A percentile compares a stretch with the other conserved stretches of the same genome.
Evolutionary conservation across 2,329 filamentous ascomycete genomes (phyloP).

Genomic region (Thermochaetoides dissita): DNA sequence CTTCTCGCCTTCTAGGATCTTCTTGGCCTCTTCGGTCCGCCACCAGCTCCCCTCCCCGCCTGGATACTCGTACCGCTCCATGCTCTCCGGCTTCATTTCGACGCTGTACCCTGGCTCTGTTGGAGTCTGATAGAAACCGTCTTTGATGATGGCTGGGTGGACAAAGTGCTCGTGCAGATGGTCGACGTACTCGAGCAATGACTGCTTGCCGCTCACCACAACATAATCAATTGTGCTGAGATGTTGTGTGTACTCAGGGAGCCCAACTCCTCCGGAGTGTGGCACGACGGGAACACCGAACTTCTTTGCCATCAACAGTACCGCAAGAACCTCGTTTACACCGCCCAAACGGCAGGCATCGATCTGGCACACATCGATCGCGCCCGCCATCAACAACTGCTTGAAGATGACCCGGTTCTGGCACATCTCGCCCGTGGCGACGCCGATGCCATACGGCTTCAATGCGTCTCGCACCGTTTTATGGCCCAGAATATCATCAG

Average conservation of each 20-base stretch:
- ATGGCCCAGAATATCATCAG: conserved; percentile 81
- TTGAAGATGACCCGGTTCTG: conserved; percentile 93
- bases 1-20: conserved; percentile 52
- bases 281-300: conserved; percentile 71
- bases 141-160: conserved; percentile 64
- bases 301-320: conserved; percentile 72
- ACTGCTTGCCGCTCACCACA: conserved; percentile 66
- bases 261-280: conserved; percentile 75
- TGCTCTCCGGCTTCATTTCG: conserved; percentile 82
- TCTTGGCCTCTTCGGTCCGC: conserved; percentile 64
- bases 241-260: conserved; percentile 91
- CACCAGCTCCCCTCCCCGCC: conserved; percentile 73
- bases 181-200: conserved; percentile 81
- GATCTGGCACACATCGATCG: conserved; percentile 79
- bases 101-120: conserved; percentile 76
- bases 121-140: conserved; percentile 80
- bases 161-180: conserved; percentile 89
- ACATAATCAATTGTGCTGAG: conserved; percentile 88
- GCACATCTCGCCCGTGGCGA: conserved; percentile 89
- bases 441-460: conserved; percentile 59
- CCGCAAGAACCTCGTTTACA: conserved; percentile 85
- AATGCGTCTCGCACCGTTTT: conserved; percentile 72
- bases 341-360: conserved; percentile 82
- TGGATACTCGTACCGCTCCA: conserved; percentile 66
- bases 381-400: conserved; percentile 66